Evolutionary conservation across 345 rosid genomes (phyloP).

Genomic region (Lepidium aucheri): DNA sequence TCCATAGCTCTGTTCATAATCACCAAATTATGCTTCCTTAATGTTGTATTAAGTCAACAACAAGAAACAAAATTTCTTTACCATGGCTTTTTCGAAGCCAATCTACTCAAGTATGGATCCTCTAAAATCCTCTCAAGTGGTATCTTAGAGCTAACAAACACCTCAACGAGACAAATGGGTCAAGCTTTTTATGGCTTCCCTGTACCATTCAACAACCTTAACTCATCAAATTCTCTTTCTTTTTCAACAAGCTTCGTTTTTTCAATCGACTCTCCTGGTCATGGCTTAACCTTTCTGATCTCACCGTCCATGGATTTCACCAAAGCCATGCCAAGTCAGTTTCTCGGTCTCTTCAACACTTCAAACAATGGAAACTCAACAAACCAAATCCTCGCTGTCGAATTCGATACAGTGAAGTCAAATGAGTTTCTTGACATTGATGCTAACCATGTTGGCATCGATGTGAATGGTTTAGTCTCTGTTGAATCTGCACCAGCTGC

Average conservation of each 20-base stretch:
- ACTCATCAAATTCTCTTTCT: conserved; percentile 20
- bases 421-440: conserved; percentile 38
- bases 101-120: conserved; percentile 30
- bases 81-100: conserved; percentile 36
- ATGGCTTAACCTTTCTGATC: conserved; percentile 39
- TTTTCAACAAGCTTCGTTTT: conserved; percentile 41
- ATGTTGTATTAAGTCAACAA: conserved; percentile 22
- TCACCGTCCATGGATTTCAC: conserved; percentile 26
- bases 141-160: conserved; percentile 49
- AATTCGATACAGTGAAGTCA: conserved; percentile 43
- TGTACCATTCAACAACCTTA: conserved; percentile 25
- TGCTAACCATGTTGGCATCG: conserved; percentile 53
- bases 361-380: conserved; percentile 26
- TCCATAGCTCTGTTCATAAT: conserved; percentile 6
- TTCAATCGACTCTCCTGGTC: conserved; percentile 32
- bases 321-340: conserved; percentile 14
- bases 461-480: conserved; percentile 42
- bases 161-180: conserved; percentile 27
- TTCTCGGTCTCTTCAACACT: conserved; percentile 46
- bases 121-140: conserved; percentile 42
- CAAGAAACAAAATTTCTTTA: conserved; percentile 26
- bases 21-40: conserved; percentile 17
- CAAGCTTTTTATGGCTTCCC: conserved; percentile 42
- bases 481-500: conserved; percentile 29
- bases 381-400: conserved; percentile 48